Evolutionary conservation across 345 rosid genomes (phyloP), one percentile per base, ranked within the genome.

Genomic region (Turritis glabra): DNA sequence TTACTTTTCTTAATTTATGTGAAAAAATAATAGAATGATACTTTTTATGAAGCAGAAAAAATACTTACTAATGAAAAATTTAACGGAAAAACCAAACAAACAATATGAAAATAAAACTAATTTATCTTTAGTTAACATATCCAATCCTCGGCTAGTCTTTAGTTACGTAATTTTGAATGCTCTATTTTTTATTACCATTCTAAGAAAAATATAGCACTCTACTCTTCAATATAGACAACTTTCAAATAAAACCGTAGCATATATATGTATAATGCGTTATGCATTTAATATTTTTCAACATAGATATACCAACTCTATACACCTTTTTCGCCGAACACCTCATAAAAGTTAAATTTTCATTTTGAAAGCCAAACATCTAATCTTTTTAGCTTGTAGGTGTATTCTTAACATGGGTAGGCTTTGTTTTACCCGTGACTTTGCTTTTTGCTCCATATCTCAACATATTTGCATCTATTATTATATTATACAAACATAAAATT

Each of bases 361-460:
- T 19, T 66, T 15, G 1, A 22, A 32, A 48, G 15, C 73, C 26
- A 40, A 54, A 41, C 69, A 47, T 30, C 29, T 13, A 40, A 19
- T n/a, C 22, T 43, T 64, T 29, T 46, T 64, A 30, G 56, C 27
- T 64, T 64, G 4, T 18, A 64, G 27, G 43, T 33, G 41, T 47
- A 18, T 43, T 29, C 54, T 55, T 41, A 55, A 55, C 41, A 55
- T 41, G 27, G 41, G 13, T 53, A 69, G 55, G 55, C 22, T 69
- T 40, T 44, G 30, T 56, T 43, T 43, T 43, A 19, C 46, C n/a
- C 21, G 43, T 56, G 60, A 51, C 48, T 66, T 50, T 66, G 15
- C 59, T 22, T 66, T 15, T 66, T 66, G 46, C 11, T 5, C 48
- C 71, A 52, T 52, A 52, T 23, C 21, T 62, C 26, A 52, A 52